Evolutionary conservation across 345 rosid genomes (phyloP).

Genomic region (Populus alba): DNA sequence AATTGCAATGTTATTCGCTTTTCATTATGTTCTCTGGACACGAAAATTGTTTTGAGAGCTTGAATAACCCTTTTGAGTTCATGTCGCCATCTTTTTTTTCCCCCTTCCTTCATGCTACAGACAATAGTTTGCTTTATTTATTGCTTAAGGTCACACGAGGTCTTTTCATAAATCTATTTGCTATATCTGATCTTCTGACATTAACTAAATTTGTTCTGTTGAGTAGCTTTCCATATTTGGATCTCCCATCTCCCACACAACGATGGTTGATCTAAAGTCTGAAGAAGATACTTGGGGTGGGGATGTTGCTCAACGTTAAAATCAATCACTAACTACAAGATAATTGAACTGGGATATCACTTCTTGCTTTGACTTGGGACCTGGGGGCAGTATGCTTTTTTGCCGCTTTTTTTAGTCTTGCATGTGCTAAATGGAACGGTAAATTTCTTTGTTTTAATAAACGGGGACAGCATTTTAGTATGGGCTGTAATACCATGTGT

Average conservation of each 20-base stretch:
- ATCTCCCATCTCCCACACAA: not conserved
- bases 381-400: not conserved
- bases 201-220: not conserved
- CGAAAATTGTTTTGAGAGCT: conserved; percentile 16
- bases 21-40: conserved; percentile 14
- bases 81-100: not conserved
- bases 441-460: too few relatives aligned
- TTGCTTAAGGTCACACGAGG: not conserved
- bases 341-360: not conserved
- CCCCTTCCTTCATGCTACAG: not conserved
- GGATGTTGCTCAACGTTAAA: not conserved
- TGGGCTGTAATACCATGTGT: not conserved
- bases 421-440: too few relatives aligned
- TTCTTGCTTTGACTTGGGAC: not conserved
- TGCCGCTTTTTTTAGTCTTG: too few relatives aligned
- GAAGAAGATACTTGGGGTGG: not conserved
- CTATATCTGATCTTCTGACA: not conserved
- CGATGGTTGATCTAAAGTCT: not conserved
- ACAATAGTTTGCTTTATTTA: not conserved
- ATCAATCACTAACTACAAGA: not conserved
- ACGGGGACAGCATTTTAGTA: not conserved
- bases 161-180: not conserved
- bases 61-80: not conserved
- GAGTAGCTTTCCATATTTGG: not conserved
- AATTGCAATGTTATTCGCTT: conserved; percentile 1